Evolutionary conservation across 345 rosid species (phyloP).

Genomic region (Euphorbia tirucalli): DNA sequence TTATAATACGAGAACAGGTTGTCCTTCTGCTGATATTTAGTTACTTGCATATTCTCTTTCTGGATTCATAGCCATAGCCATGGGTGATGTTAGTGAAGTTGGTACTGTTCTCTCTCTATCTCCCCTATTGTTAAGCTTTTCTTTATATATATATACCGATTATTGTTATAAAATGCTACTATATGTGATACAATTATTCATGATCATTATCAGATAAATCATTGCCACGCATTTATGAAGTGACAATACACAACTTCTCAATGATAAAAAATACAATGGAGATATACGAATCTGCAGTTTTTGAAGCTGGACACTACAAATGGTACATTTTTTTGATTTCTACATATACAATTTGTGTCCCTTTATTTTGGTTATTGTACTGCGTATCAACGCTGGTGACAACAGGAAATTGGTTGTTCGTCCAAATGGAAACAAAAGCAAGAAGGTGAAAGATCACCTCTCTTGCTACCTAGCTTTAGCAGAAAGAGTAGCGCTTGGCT

Average conservation of each 20-base stretch:
- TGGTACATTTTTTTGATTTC: conserved; percentile 39
- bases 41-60: not conserved
- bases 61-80: not conserved
- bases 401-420: conserved; percentile 55
- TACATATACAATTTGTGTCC: not conserved
- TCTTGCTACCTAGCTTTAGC: conserved; percentile 55
- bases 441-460: conserved; percentile 45
- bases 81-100: not conserved
- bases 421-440: conserved; percentile 67
- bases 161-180: not conserved
- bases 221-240: not conserved
- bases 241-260: not conserved
- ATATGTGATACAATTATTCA: not conserved
- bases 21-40: not conserved
- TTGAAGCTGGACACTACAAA: conserved; percentile 71
- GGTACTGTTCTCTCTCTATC: not conserved
- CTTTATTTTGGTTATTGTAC: not conserved
- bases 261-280: conserved; percentile 18
- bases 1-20: not conserved
- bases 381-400: not conserved
- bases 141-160: not conserved
- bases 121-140: not conserved
- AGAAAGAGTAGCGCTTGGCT: conserved; percentile 36
- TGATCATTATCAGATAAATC: not conserved
- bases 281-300: conserved; percentile 56